Percentiles rank a stretch among this genome's conserved stretches.
phyloP scores from a whole-genome alignment of 164 flowering plant species.

The Macadamia integrifolia region DNA sequence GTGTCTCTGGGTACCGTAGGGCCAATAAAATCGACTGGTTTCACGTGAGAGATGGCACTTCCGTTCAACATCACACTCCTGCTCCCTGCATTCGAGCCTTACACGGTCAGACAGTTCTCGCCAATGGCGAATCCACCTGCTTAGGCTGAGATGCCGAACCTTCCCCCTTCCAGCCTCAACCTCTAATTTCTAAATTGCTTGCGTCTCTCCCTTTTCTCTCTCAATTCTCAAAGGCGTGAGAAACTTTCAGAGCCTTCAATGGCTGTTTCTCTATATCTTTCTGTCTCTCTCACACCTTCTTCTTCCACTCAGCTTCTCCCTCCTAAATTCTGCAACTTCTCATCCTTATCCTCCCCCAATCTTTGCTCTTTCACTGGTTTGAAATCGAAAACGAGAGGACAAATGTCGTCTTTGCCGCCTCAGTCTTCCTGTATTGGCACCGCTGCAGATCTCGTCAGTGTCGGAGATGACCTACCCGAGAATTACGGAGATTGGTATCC shows the following conservation, averaged over 20 bases:
- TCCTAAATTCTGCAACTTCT: conserved; percentile 6
- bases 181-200: background rate
- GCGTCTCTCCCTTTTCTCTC: background rate
- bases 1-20: too few relatives aligned
- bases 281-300: conserved; percentile 5
- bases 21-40: too few relatives aligned
- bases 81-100: background rate
- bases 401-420: background rate
- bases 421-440: background rate
- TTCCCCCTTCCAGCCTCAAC: background rate
- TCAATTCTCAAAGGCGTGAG: too few relatives aligned
- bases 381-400: conserved; percentile 3
- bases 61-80: too few relatives aligned
- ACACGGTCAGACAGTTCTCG: background rate
- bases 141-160: background rate
- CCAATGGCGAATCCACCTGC: conserved; percentile 10
- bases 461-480: conserved; percentile 69
- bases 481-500: conserved; percentile 59
- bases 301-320: conserved; percentile 5
- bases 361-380: background rate
- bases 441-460: conserved; percentile 8
- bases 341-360: background rate
- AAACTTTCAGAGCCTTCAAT: conserved; percentile 1
- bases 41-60: too few relatives aligned
- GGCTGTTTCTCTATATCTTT: conserved; percentile 11